Percentiles rank a stretch among this genome's conserved stretches.
phyloP scores from a whole-genome alignment of 148 eudicot genomes.

The Chenopodium album region DNA sequence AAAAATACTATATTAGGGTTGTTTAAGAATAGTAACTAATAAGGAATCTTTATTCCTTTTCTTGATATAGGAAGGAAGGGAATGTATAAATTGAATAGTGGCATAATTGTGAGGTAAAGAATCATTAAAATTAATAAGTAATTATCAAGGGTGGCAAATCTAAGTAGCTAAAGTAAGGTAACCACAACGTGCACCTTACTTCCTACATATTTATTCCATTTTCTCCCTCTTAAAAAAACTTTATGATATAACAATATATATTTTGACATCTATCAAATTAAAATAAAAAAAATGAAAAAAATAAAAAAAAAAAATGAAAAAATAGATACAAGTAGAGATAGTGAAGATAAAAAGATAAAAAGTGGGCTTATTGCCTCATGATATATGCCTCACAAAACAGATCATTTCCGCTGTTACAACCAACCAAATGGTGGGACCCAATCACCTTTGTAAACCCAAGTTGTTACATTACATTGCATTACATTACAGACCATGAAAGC shows the following conservation, averaged over 20 bases:
- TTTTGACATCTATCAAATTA: neutral
- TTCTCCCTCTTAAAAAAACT: neutral
- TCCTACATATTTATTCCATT: conserved; percentile 20
- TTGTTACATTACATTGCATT: conserved; percentile 9
- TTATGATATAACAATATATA: neutral
- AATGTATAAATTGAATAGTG: conserved; percentile 1
- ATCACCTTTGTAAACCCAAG: conserved; percentile 14
- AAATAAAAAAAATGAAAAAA: neutral
- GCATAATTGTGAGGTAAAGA: conserved; percentile 19
- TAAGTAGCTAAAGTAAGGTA: neutral
- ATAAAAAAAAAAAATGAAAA: neutral
- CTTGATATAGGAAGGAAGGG: neutral
- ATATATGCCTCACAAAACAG: conserved; percentile 33
- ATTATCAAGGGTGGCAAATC: neutral
- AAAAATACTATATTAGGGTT: too few relatives aligned
- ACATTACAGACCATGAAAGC: conserved; percentile 25
- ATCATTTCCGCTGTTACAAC: conserved; percentile 32
- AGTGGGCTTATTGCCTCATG: conserved; percentile 21
- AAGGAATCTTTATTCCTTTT: conserved; percentile 3
- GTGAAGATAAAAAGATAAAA: conserved; percentile 16
- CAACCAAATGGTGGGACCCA: conserved; percentile 26
- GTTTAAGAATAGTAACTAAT: neutral
- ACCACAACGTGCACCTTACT: conserved; percentile 32
- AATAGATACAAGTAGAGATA: neutral
- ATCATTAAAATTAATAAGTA: neutral